Evolutionary conservation across 331 rosid genomes (phyloP).

Genomic region (Cydonia oblonga): DNA sequence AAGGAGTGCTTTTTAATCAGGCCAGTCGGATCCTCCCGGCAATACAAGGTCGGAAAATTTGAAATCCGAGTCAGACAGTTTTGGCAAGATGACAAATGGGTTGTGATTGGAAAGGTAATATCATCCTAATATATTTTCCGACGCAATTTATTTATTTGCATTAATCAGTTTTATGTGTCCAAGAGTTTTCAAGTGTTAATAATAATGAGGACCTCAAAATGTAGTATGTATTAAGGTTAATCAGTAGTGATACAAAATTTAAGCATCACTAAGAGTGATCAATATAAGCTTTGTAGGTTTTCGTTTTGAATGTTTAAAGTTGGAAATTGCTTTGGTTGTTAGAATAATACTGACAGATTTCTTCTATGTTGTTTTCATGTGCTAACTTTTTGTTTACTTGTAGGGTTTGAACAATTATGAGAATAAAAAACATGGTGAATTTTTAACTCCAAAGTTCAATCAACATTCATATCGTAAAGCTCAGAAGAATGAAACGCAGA

Average conservation of each 20-base stretch:
- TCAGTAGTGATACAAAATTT: background rate
- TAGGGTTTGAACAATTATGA: conserved; percentile 54
- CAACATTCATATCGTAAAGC: conserved; percentile 23
- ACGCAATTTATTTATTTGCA: conserved; percentile 14
- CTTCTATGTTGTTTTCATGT: conserved; percentile 15
- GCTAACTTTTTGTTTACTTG: conserved; percentile 11
- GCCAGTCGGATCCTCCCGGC: conserved; percentile 70
- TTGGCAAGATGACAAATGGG: conserved; percentile 75
- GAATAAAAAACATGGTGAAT: conserved; percentile 29
- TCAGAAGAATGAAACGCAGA: conserved; percentile 25
- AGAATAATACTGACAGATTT: background rate
- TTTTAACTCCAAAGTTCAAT: conserved; percentile 18
- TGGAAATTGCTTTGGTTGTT: conserved; percentile 2
- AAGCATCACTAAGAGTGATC: background rate
- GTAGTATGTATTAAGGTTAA: background rate
- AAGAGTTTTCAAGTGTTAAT: background rate
- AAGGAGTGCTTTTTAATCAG: conserved; percentile 44
- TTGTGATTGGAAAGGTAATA: conserved; percentile 69
- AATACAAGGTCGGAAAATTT: conserved; percentile 50
- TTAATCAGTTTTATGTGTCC: background rate
- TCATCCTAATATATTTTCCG: background rate
- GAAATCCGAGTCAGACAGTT: conserved; percentile 70
- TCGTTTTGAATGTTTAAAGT: conserved; percentile 2
- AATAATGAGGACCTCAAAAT: background rate
- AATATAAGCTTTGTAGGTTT: background rate